These are phyloP conservation scores for Ramichloridium luteum DNA, from an alignment of 2,329 filamentous ascomycete species.

Conservation along the genomic window DNA sequence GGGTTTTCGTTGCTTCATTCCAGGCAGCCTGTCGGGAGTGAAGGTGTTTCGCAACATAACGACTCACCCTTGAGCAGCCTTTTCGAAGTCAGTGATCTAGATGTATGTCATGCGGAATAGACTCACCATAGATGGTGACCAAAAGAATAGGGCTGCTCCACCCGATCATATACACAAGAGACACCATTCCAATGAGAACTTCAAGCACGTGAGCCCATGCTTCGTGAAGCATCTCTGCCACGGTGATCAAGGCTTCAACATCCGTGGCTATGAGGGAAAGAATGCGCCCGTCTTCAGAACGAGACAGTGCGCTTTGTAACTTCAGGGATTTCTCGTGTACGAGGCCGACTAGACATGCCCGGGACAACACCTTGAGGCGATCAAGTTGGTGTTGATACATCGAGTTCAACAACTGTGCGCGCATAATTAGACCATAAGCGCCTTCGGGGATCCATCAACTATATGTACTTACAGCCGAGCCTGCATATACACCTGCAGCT, in stretches of 20 bases:
- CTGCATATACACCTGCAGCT: background rate
- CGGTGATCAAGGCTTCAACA: background rate
- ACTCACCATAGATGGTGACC: constrained; percentile 1
- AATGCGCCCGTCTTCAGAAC: background rate
- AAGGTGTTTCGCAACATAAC: background rate
- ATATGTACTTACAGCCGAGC: background rate
- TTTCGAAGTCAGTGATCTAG: constrained; percentile 1
- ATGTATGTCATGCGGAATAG: background rate
- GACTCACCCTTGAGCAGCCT: constrained; percentile 1
- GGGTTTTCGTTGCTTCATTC: background rate
- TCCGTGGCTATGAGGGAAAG: background rate
- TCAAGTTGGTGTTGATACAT: constrained; percentile 1
- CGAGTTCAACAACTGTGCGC: background rate
- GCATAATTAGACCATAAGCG: background rate
- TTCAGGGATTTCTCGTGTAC: background rate
- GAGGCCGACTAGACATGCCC: background rate
- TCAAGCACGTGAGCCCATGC: constrained; percentile 1
- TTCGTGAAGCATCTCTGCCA: constrained; percentile 2
- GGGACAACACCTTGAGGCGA: background rate
- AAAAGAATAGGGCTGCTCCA: constrained; percentile 1
- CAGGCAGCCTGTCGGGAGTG: constrained; percentile 1
- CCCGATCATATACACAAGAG: background rate
- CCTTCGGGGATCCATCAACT: background rate
- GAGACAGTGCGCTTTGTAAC: background rate
- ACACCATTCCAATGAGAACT: background rate